Evolutionary conservation across 2,329 filamentous ascomycete genomes (phyloP).

Genomic region (Nannizziopsis arthrosporioides): DNA sequence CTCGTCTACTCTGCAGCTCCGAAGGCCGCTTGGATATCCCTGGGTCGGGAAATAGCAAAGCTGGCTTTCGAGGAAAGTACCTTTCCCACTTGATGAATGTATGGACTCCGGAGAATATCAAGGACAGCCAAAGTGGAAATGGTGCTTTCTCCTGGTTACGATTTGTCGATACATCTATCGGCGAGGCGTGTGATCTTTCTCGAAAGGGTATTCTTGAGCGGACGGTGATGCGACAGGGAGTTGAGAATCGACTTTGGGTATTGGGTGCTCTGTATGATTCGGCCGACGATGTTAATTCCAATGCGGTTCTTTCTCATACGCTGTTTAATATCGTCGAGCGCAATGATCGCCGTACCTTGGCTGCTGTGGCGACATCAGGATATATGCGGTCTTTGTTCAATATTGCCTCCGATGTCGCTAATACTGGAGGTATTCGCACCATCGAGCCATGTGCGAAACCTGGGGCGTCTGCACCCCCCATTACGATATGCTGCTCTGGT

Average conservation of each 20-base stretch:
- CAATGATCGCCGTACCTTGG: conserved; percentile 53
- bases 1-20: conserved; percentile 69
- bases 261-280: conserved; percentile 57
- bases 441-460: conserved; percentile 73
- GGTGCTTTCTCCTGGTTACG: conserved; percentile 78
- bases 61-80: conserved; percentile 70
- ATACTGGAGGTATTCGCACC: conserved; percentile 58
- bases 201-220: conserved; percentile 63
- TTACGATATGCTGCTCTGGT: conserved; percentile 66
- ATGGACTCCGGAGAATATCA: conserved; percentile 70
- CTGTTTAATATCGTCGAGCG: conserved; percentile 70
- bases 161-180: conserved; percentile 65
- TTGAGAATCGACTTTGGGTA: conserved; percentile 48
- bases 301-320: conserved; percentile 60
- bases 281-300: conserved; percentile 49
- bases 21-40: conserved; percentile 64
- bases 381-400: conserved; percentile 66
- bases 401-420: conserved; percentile 55
- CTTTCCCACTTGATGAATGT: conserved; percentile 78
- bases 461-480: conserved; percentile 71
- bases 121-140: conserved; percentile 45
- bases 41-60: conserved; percentile 58
- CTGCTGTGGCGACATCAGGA: conserved; percentile 60
- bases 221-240: conserved; percentile 47
- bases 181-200: conserved; percentile 59